phyloP scores from a whole-genome alignment of 192 early-diverging fungal species.

The Coemansia sp. region DNA sequence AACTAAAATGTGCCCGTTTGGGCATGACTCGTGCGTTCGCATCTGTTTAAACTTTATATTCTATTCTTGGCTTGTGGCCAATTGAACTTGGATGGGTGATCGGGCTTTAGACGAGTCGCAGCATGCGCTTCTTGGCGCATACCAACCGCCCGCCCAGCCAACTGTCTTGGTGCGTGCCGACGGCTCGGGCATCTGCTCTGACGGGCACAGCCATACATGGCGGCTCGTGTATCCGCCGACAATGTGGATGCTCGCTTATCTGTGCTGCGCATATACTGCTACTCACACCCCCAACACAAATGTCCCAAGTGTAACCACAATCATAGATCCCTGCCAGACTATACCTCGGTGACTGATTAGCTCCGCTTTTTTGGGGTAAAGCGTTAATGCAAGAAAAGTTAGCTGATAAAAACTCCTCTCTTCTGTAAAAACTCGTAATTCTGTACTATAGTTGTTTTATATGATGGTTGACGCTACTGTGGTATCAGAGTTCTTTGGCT shows the following conservation, averaged over 20 bases:
- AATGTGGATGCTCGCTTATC: slow-evolving; percentile 17
- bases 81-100: not conserved
- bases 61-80: not conserved
- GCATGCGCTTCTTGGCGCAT: not conserved
- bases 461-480: slow-evolving; percentile 9
- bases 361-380: not conserved
- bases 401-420: not conserved
- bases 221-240: slow-evolving; percentile 18
- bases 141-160: slow-evolving; percentile 1
- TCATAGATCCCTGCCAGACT: not conserved
- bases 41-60: not conserved
- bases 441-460: not conserved
- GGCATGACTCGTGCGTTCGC: not conserved
- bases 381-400: not conserved
- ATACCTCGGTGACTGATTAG: not conserved
- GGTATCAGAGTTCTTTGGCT: slow-evolving; percentile 51
- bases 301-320: slow-evolving; percentile 31
- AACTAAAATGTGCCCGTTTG: no score
- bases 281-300: slow-evolving; percentile 19
- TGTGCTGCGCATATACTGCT: slow-evolving; percentile 28
- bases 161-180: slow-evolving; percentile 37
- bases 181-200: slow-evolving; percentile 31
- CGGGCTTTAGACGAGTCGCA: not conserved
- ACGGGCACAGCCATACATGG: slow-evolving; percentile 27
- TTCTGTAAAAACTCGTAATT: not conserved